phyloP scores from a whole-genome alignment of 2,329 filamentous ascomycete species.

The Fusarium chaquense region DNA sequence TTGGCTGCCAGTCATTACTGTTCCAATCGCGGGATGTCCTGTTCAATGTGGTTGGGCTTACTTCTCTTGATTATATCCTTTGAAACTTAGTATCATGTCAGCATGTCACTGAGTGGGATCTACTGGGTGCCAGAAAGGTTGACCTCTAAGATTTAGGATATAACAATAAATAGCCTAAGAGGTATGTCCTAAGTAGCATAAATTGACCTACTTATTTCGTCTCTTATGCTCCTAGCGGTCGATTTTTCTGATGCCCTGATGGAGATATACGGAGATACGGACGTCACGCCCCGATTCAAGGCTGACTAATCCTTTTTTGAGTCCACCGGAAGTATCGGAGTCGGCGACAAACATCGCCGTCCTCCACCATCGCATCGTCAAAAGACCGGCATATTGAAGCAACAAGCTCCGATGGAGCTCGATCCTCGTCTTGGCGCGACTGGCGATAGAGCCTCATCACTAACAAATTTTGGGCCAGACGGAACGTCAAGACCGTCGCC shows the following conservation, averaged over 20 bases:
- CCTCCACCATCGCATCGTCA: constrained; percentile 35
- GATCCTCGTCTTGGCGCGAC: constrained; percentile 50
- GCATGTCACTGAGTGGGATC: too few species aligned
- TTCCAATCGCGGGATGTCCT: background rate
- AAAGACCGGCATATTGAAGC: constrained; percentile 31
- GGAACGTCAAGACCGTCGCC: constrained; percentile 37
- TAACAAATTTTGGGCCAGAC: constrained; percentile 23
- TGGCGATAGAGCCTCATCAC: constrained; percentile 41
- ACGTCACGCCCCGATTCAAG: constrained; percentile 27
- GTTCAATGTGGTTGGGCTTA: background rate
- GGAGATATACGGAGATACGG: constrained; percentile 12
- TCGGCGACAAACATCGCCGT: constrained; percentile 51
- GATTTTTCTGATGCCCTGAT: background rate
- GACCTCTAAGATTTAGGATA: too few species aligned
- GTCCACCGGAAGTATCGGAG: constrained; percentile 42
- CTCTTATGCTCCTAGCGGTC: too few species aligned
- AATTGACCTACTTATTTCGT: too few species aligned
- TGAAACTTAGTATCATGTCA: too few species aligned
- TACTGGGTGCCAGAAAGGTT: too few species aligned
- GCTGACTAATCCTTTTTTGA: constrained; percentile 35
- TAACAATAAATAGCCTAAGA: too few species aligned
- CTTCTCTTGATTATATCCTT: background rate
- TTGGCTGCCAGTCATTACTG: background rate
- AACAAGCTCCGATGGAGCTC: constrained; percentile 49
- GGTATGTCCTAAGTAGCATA: too few species aligned